Base-by-base conservation (phyloP, 139 green algal genomes). In the Chloropicon primus region DNA sequence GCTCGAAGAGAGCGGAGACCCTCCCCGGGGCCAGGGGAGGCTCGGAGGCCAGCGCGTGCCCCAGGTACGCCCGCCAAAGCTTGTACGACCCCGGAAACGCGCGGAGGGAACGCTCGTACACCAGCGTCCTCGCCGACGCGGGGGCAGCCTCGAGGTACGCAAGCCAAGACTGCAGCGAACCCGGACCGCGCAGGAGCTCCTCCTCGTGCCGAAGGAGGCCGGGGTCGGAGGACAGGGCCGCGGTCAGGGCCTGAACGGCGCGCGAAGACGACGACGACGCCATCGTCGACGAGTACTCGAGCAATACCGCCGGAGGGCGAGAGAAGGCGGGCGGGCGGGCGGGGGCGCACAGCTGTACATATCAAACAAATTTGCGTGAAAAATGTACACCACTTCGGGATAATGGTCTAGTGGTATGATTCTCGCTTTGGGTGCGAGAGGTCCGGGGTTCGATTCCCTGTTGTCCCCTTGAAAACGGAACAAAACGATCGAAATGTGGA, bases 131-230 rank as follows among this genome's bases (percentile, higher is more conserved):
- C 29, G 54, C 77, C 73, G 87, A 84, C 1, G 85, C 54, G 0
- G 86, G 77, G 0, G 92, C 89, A 0, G 90, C 94, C 2, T 90
- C 80, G 22, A 98, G 85, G 84, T 98, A 98, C 0, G 92, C 82
- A 53, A 82, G 86, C 94, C 94, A 98, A 85, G 94, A 91, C 62
- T 92, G 93, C 1, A 98, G 77, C 3, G 84, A 83, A 78, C 94
- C 97, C 0, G 94, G 94, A 79, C 97, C 97, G 2, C 94, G 84
- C 27, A 97, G 83, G 24, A 98, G 85, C 87, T 98, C 94, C 82
- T 98, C 94, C 81, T 98, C 94, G 78, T 97, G 54, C 22, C 22
- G 22, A 22, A 72, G 54, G 54, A n/a, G n/a, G n/a, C n/a, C n/a
- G n/a, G n/a, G n/a, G n/a, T n/a, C n/a, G n/a, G n/a, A n/a, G n/a